Base-by-base conservation (phyloP, 1,284 basidiomycete genomes). In the Austroboletus rostrupii region DNA sequence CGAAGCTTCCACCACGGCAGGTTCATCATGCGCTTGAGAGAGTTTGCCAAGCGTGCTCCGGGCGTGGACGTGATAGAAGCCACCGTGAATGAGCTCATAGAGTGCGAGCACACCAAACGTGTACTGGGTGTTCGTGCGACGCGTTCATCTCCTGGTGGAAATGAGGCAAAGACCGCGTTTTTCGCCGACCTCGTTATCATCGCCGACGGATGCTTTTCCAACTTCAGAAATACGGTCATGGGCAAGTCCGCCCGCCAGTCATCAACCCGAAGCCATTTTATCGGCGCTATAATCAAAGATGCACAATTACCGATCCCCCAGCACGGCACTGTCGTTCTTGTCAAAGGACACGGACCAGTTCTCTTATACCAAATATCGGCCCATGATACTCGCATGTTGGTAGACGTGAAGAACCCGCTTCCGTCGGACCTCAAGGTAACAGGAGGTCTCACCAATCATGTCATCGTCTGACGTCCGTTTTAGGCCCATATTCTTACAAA, bases 171-270 rank as follows among this genome's bases (percentile, higher is more conserved):
- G 63, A 75, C 81, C 56, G 58, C 71, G 1, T 81, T 85, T 55
- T 80, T 75, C 49, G 92, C 90, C 0, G 83, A 87, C 40, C 70
- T 99, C 41, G 92, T 92, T 41, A 75, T 99, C 65, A 74, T 98
- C 49, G 93, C 94, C 8, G 96, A 99, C 67, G 96, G 96, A 0
- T 97, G 93, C 69, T 93, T 94, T 69, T 96, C 92, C 39, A 90
- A 90, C 61, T 91, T 92, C 73, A 77, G 89, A 43, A 66, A 65
- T 53, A 54, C 70, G 45, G 71, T 80, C 50, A 70, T 80, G 69
- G 70, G 74, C 52, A 57, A 63, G 28, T 67, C 69, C 43, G 58
- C 61, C n/a, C 67, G 60, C 68, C 61, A 68, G 70, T 56, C 81
- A 64, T 64, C 70, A n/a, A 78, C 79, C 3, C 72, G 79, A 47